Evolutionary conservation across 768 basidiomycete genomes (phyloP).

Genomic region (Leccinum boreale): DNA sequence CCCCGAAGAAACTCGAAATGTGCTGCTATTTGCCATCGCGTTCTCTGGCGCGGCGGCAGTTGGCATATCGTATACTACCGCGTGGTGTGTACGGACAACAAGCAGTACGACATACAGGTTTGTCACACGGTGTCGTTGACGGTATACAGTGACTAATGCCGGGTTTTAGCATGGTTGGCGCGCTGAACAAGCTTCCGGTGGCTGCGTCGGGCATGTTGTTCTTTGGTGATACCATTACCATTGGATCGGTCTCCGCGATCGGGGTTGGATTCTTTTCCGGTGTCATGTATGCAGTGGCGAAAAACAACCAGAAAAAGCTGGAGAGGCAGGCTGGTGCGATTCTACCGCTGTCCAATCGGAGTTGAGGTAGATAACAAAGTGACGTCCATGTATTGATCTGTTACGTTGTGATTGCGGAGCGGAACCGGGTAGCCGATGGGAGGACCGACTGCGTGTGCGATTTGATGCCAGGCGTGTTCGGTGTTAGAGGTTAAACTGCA

Average conservation of each 20-base stretch:
- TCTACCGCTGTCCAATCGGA: constrained; percentile 62
- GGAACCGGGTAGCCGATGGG: neutral
- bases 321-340: constrained; percentile 56
- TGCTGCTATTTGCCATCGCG: constrained; percentile 83
- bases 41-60: constrained; percentile 98
- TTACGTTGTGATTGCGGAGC: neutral
- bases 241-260: constrained; percentile 87
- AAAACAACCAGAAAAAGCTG: constrained; percentile 85
- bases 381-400: neutral
- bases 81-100: constrained; percentile 96
- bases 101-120: constrained; percentile 98
- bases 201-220: constrained; percentile 99
- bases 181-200: constrained; percentile 95
- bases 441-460: neutral
- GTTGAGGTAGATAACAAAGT: constrained; percentile 13
- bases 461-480: neutral
- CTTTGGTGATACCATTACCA: constrained; percentile 86
- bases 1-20: constrained; percentile 73
- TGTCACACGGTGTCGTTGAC: constrained; percentile 11
- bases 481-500: neutral
- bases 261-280: constrained; percentile 89
- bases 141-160: constrained; percentile 6
- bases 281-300: constrained; percentile 88
- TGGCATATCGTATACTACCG: constrained; percentile 96
- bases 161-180: constrained; percentile 83